Evolutionary conservation across 768 basidiomycete genomes (phyloP), one percentile per base, ranked within the genome.

Genomic region (Macrolepiota dolichaula): DNA sequence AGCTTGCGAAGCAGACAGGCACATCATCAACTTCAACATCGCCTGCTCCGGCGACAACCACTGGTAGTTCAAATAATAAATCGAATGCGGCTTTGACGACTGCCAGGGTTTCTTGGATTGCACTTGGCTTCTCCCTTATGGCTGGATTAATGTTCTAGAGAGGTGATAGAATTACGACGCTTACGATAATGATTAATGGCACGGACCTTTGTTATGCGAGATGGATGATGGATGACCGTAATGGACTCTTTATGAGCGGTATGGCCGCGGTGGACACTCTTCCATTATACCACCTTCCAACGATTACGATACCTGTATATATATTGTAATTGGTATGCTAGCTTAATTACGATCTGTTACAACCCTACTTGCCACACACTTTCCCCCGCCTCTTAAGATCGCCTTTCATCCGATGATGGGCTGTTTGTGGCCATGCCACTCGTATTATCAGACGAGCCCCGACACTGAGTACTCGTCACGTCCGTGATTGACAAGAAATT

Each of bases 1-100:
- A 70, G 29, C 67, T 73, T n/a, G 74, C 75, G 0, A 65, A 68
- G 66, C 57, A 51, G 36, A 64, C 64, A 27, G 66, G 62, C 25
- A 55, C 63, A 29, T 57, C 68, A n/a, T 50, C 68, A 12, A 44
- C 53, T 15, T 19, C 62, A n/a, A 55, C 63, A 11, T 49, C 63
- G 13, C 59, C 61, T 4, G 38, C 51, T 29, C 44, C 64, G 19
- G 25, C 55, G 1, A 32, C 57, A 12, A 4, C 47, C 10, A 51
- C 62, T 24, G 59, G 37, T 29, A 38, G 27, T 37, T 38, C 62
- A 9, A 15, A 22, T 7, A 40, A 38, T 38, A 51, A 29, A 17
- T 61, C 60, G 1, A 35, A 38, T 17, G 29, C 35, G 6, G 52
- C 37, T 19, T 10, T 25, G 19, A 15, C 27, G 15, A 22, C 27